Base-by-base conservation (phyloP, 2,329 filamentous ascomycete species). In the Cryoendolithus antarcticus region DNA sequence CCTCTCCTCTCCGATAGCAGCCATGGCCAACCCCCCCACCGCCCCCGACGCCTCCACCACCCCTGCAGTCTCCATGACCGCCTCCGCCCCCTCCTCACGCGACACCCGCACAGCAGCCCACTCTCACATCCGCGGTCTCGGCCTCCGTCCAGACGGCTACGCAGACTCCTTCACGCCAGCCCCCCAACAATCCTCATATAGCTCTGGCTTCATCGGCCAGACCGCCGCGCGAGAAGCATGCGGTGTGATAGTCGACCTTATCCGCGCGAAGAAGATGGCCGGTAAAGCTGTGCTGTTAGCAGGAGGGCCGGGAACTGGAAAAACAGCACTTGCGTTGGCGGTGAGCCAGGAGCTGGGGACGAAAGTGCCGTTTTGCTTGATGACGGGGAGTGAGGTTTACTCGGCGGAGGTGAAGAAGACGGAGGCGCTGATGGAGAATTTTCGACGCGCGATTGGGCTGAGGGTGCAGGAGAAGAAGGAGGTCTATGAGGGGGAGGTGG, bases 381-480 rank as follows among this genome's bases (percentile, higher is more conserved):
- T 98, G 58, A 91, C 95, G 38, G 91, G 88, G 53, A 95, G 88
- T 69, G 91, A 98, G 65, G 82, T 98, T 55, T 98, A 95, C 68
- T 94, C 86, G 52, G 82, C 89, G 34, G 91, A 98, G 65, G 88
- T 98, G 48, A 98, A 98, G 77, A 98, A 98, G 77, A 98, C 91
- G 36, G 91, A 98, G 64, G 82, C 93, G 50, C 69, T 98, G 59
- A 96, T 96, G 91, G 91, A 98, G 72, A 96, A 96, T 69, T 98
- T 98, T 64, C 77, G 91, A 60, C 75, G 91, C 58, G 91, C 91
- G 43, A 98, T 98, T 62, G 91, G 89, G 28, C 74, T 98, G 50
- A 88, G 93, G 59, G 91, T 98, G 50, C 86, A 91, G 56, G 91
- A 98, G 71, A 95, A 89, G 38, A 98, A 98, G 66, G 91, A 98